These are phyloP conservation scores for Cenchrus purpureus DNA, from an alignment of 176 grass and related monocot species.

Conservation along the genomic window DNA sequence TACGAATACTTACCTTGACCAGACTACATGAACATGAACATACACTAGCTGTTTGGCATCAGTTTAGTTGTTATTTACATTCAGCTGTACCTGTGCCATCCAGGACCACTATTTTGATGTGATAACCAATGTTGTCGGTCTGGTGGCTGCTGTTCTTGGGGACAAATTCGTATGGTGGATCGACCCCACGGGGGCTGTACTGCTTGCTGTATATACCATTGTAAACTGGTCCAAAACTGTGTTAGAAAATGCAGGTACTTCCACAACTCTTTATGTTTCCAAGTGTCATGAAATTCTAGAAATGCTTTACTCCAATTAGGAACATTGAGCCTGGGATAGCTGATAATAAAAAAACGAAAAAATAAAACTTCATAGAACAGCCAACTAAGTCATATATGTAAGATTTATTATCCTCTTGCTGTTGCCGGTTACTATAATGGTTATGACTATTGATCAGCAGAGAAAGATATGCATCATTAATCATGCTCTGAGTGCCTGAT, in stretches of 20 bases:
- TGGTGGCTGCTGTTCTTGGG: constrained; percentile 86
- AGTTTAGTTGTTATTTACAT: neutral
- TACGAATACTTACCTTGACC: constrained; percentile 31
- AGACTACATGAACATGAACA: neutral
- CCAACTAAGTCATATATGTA: neutral
- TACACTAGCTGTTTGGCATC: neutral
- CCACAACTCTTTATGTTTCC: neutral
- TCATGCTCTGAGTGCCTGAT: neutral
- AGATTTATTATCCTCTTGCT: neutral
- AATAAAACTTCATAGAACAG: neutral
- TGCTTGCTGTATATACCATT: constrained; percentile 88
- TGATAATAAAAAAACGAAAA: neutral
- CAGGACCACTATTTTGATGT: constrained; percentile 98
- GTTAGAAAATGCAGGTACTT: constrained; percentile 76
- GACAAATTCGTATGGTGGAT: constrained; percentile 84
- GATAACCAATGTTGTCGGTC: constrained; percentile 81
- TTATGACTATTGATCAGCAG: neutral
- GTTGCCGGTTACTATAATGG: constrained; percentile 6
- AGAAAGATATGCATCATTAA: neutral
- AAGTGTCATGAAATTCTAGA: neutral
- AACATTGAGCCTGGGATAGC: neutral
- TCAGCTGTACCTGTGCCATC: neutral
- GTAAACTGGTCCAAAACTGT: constrained; percentile 83
- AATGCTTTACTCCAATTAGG: neutral
- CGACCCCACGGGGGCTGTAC: constrained; percentile 78